Evolutionary conservation across 106 monocot genomes (phyloP), one percentile per base, ranked within the genome.

Genomic region (Allium fistulosum): DNA sequence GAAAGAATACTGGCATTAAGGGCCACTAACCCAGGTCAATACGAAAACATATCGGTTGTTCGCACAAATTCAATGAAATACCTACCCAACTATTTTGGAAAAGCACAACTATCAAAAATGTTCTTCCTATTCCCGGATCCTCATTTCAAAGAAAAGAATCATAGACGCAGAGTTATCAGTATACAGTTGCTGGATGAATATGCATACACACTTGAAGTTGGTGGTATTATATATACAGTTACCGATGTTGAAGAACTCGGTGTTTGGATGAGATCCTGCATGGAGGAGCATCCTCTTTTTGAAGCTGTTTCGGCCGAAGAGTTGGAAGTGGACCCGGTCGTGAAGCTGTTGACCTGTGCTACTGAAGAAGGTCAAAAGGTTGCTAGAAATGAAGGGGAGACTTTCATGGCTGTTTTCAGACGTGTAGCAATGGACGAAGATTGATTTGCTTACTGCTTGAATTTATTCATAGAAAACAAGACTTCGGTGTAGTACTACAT

Each of bases 81-180:
- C 77, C 73, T 97, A 15, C 97, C 97, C 3, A 99, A 99, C 67
- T 90, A 99, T 59, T 99, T 99, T 28, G 75, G 63, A 56, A 99
- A 99, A 72, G 82, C 66, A 11, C 97, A 99, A 80, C 88, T 99
- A 7, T 76, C 72, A 0, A 99, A 99, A 75, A 99, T 92, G 90
- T 92, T 99, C 79, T 99, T 99, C 69, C 77, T 99, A 10, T 99
- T 99, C 37, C 97, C 97, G 1, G 97, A 99, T 67, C 97, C 97
- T 9, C 97, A 99, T 15, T 99, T 99, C 75, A 99, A 99, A 69
- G 97, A 99, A 84, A 97, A 97, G 79, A 97, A 97, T 76, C 97
- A 90, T 59, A 70, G 97, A 51, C 76, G 92, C 9, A 59, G 97
- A 48, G 92, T 99, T 9, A 88, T 99, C 52, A 99, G 97, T 71